These are phyloP conservation scores for Castanea crenata DNA, from an alignment of 306 rosid genomes.

Conservation along the genomic window DNA sequence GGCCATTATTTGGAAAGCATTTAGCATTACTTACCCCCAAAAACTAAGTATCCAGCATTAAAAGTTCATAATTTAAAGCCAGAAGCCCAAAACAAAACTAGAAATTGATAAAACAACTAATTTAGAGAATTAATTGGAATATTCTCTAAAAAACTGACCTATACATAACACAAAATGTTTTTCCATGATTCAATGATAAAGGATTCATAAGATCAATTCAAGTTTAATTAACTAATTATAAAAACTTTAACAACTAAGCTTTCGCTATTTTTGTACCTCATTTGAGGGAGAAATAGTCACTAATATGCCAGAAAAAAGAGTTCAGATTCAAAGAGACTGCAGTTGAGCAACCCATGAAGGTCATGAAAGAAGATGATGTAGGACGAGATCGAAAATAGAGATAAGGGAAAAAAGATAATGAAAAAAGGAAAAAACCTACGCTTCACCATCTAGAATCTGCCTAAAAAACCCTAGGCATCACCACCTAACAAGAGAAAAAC, in stretches of 20 bases:
- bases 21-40: neutral
- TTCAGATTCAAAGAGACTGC: neutral
- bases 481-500: too few species aligned
- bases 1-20: neutral
- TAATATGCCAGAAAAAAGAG: neutral
- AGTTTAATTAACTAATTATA: neutral
- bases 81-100: neutral
- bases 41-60: neutral
- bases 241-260: neutral
- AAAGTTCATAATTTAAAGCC: neutral
- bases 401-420: too few species aligned
- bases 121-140: neutral
- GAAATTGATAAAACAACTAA: neutral
- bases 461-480: too few species aligned
- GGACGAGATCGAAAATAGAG: too few species aligned
- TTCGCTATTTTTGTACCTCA: neutral
- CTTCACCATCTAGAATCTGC: too few species aligned
- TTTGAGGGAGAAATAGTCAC: too few species aligned
- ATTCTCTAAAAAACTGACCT: neutral
- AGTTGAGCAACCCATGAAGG: neutral
- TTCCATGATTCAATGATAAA: neutral
- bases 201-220: neutral
- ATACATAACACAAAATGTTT: neutral
- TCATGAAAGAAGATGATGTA: neutral
- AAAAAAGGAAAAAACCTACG: too few species aligned